Percentiles rank a stretch among this genome's conserved stretches.
Evolutionary conservation across 371 early-diverging fungal species (phyloP).

Genomic region (Catenaria anguillulae): DNA sequence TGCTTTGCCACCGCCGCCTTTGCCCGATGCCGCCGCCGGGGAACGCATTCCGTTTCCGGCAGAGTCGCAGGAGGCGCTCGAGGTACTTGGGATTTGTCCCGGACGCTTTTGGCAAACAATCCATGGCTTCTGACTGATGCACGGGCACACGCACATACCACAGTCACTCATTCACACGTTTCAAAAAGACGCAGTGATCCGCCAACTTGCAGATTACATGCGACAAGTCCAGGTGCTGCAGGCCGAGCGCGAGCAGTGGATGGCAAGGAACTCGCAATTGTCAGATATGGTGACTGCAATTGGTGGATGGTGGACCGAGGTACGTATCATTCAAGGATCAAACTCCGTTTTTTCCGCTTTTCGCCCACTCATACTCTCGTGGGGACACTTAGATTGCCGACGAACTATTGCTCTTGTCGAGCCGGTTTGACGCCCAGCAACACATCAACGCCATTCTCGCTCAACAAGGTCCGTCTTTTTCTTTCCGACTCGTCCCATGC

Average conservation of each 20-base stretch:
- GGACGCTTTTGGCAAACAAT: no score
- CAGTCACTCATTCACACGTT: background rate
- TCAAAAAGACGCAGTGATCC: background rate
- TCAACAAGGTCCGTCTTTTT: background rate
- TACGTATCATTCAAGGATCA: background rate
- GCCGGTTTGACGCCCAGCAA: background rate
- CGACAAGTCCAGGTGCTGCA: background rate
- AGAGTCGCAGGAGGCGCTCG: no score
- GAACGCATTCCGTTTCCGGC: no score
- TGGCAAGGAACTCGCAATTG: background rate
- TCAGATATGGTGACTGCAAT: background rate
- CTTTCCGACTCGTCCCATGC: background rate
- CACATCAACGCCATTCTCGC: background rate
- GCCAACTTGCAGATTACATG: background rate
- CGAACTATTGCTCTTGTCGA: background rate
- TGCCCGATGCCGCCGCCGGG: no score
- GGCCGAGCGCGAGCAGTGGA: background rate
- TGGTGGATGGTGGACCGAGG: conserved; percentile 2
- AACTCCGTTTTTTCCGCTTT: no score
- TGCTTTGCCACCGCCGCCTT: no score
- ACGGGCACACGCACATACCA: no score
- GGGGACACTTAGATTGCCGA: background rate
- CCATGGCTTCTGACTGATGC: no score
- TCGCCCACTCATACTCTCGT: background rate
- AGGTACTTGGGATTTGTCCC: background rate